These are phyloP conservation scores for Sordariomycetes sp. DNA, from an alignment of 2,329 filamentous ascomycete genomes.

Conservation along the genomic window DNA sequence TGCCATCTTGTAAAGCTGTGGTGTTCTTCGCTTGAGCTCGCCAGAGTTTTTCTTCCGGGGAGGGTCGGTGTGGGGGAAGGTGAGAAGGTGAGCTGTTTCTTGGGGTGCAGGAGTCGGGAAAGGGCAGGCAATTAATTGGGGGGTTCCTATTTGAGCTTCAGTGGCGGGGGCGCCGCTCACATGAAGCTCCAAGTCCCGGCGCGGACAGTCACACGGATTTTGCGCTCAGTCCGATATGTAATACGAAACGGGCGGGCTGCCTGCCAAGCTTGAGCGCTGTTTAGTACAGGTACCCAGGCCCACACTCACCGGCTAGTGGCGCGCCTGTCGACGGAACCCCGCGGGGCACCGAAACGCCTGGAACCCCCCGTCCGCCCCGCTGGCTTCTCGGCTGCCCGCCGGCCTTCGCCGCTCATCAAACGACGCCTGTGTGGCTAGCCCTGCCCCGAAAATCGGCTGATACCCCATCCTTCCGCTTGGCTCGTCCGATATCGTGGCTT, in stretches of 20 bases:
- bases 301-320: neutral
- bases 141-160: too few species aligned
- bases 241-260: neutral
- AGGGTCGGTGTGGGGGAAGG: neutral
- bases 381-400: neutral
- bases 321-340: neutral
- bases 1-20: constrained; percentile 2
- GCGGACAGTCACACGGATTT: neutral
- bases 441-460: neutral
- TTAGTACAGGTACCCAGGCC: neutral
- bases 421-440: neutral
- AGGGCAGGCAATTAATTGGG: too few species aligned
- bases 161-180: neutral
- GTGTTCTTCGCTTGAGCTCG: neutral
- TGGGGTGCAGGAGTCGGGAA: neutral
- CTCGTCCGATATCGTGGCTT: neutral
- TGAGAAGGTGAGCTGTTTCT: neutral
- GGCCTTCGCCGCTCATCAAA: neutral
- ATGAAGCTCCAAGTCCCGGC: neutral
- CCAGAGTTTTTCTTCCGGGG: neutral
- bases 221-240: too few species aligned
- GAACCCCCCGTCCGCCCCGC: neutral
- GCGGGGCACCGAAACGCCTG: neutral
- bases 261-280: neutral
- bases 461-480: neutral